A percentile compares a stretch with the other conserved stretches of the same genome.
Conservation (phyloP, 225 moss, liverwort and hornwort species). For the Straminergon stramineum region DNA sequence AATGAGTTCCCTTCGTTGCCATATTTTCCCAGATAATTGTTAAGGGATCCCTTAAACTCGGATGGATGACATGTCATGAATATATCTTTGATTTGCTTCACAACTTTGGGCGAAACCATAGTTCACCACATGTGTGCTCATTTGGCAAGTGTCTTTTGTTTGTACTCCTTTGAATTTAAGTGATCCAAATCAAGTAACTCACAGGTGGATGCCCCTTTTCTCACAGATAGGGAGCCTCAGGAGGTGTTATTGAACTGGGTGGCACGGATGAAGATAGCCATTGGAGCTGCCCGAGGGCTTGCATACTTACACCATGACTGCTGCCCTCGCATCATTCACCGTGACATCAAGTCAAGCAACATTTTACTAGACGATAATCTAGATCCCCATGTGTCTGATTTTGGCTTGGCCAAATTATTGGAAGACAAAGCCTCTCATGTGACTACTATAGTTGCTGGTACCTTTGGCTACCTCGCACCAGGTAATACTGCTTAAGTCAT, state of each 20-base stretch:
- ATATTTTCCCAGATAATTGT: background rate
- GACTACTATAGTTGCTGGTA: conserved; percentile 85
- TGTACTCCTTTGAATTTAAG: background rate
- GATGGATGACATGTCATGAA: background rate
- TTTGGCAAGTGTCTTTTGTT: background rate
- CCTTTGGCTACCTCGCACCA: conserved; percentile 90
- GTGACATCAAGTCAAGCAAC: conserved; percentile 87
- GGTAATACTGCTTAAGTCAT: conserved; percentile 11
- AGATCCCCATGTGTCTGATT: conserved; percentile 84
- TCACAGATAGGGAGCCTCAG: conserved; percentile 63
- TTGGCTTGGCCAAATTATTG: conserved; percentile 82
- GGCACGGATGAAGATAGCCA: conserved; percentile 58
- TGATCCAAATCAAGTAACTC: background rate
- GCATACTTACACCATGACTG: conserved; percentile 89
- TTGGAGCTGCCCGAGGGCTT: conserved; percentile 69
- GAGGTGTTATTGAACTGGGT: conserved; percentile 55
- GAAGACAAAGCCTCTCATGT: conserved; percentile 78
- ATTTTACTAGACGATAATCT: conserved; percentile 76
- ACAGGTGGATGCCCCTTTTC: background rate
- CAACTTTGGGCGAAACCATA: background rate
- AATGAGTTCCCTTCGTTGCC: background rate
- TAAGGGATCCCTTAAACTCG: background rate
- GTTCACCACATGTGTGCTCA: background rate
- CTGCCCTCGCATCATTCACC: conserved; percentile 76
- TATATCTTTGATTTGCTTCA: background rate